Conservation (phyloP, 345 rosid species). For the Angophora floribunda region DNA sequence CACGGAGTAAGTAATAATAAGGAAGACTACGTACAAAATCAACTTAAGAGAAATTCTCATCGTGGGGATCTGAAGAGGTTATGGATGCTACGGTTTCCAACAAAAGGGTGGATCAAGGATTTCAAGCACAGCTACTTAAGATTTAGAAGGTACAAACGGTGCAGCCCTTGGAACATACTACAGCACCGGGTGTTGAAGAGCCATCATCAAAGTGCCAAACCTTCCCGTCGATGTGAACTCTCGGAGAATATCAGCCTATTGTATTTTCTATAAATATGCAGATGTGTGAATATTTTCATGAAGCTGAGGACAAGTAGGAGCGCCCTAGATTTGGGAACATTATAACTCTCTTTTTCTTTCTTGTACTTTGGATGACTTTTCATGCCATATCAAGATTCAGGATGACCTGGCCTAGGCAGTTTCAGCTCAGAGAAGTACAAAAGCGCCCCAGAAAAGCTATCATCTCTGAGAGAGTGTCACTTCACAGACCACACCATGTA, state of each 20-base stretch:
- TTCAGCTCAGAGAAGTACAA: not conserved
- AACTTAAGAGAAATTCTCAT: not conserved
- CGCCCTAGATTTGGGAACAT: not conserved
- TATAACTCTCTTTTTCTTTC: not conserved
- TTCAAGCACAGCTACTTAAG: not conserved
- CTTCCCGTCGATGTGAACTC: not conserved
- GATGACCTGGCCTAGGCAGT: not conserved
- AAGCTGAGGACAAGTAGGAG: not conserved
- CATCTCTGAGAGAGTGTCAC: not conserved
- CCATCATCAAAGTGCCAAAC: not conserved
- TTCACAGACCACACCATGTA: not conserved
- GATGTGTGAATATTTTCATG: not conserved
- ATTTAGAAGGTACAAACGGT: not conserved
- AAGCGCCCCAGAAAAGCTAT: not conserved
- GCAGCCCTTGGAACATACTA: not conserved
- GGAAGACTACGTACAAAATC: not conserved
- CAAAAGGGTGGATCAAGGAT: not conserved
- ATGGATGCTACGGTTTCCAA: not conserved
- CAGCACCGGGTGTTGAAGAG: not conserved
- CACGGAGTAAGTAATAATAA: not conserved
- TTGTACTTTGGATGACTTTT: not conserved
- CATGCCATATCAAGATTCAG: not conserved
- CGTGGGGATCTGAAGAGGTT: not conserved
- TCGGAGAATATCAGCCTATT: not conserved
- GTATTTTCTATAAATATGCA: not conserved